Conservation (phyloP, 1,284 basidiomycete genomes). For the Apiotrichum porosum region DNA sequence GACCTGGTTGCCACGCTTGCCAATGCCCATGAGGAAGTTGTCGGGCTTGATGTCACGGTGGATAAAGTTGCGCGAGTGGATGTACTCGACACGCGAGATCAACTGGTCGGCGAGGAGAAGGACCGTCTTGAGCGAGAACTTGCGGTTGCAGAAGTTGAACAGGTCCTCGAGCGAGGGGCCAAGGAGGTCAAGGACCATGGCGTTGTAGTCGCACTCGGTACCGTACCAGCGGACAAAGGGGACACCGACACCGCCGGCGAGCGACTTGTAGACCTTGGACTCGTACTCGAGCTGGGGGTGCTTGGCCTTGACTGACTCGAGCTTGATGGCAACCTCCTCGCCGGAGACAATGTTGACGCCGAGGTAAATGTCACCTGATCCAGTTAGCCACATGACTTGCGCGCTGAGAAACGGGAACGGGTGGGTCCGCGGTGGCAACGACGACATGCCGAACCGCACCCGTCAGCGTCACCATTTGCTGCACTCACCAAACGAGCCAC, state of each 20-base stretch:
- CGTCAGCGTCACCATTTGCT: not conserved
- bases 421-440: too few relatives aligned
- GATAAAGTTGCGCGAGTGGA: conserved; percentile 99
- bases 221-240: conserved; percentile 99
- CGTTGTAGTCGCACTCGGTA: conserved; percentile 98
- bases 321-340: conserved; percentile 99
- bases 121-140: conserved; percentile 96
- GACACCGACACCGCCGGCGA: conserved; percentile 96
- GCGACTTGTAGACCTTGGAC: conserved; percentile 92
- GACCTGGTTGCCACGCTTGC: conserved; percentile 98
- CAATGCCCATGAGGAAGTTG: conserved; percentile 98
- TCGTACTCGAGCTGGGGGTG: conserved; percentile 99
- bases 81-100: conserved; percentile 98
- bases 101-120: conserved; percentile 94
- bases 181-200: conserved; percentile 97
- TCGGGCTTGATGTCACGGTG: conserved; percentile 99
- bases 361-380: conserved; percentile 91
- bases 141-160: conserved; percentile 99
- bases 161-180: conserved; percentile 97
- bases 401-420: too few relatives aligned
- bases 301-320: conserved; percentile 99
- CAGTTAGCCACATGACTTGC: not conserved
- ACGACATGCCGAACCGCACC: not conserved
- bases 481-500: conserved; percentile 90
- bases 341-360: conserved; percentile 99